These are phyloP conservation scores for Schrenkiella parvula DNA, from an alignment of 345 rosid species.

Conservation along the genomic window DNA sequence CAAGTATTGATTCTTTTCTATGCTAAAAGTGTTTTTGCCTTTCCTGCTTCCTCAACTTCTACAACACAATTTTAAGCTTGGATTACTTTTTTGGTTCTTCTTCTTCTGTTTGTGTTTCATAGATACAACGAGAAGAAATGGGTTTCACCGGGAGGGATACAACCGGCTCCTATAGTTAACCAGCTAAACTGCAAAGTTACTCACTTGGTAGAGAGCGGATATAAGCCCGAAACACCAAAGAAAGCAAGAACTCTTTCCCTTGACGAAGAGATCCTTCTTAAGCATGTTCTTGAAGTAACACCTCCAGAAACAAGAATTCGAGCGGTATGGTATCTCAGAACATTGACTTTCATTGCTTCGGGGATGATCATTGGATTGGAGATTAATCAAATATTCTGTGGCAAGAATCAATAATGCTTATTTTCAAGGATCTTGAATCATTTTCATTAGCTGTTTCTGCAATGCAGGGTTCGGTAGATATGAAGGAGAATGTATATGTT, in stretches of 20 bases:
- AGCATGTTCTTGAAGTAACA: conserved; percentile 33
- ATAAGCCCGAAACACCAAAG: conserved; percentile 28
- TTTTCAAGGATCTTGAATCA: not conserved
- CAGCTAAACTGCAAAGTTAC: conserved; percentile 21
- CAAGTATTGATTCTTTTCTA: conserved; percentile 49
- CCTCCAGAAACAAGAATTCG: conserved; percentile 43
- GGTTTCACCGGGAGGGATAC: conserved; percentile 41
- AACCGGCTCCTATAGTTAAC: conserved; percentile 28
- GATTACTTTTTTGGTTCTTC: not conserved
- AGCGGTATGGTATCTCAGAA: conserved; percentile 36
- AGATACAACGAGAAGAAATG: conserved; percentile 84
- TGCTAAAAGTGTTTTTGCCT: not conserved
- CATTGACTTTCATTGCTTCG: no score
- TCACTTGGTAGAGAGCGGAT: conserved; percentile 27
- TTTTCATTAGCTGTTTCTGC: not conserved
- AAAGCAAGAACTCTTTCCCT: conserved; percentile 57
- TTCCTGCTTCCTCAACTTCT: not conserved
- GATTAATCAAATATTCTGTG: not conserved
- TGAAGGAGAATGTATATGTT: conserved; percentile 32
- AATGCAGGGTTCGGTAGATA: conserved; percentile 50
- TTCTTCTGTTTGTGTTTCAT: not conserved
- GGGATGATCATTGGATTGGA: not conserved
- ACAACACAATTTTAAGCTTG: not conserved
- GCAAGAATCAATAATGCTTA: not conserved
- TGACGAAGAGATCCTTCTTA: conserved; percentile 54